phyloP scores from a whole-genome alignment of 2,329 filamentous ascomycete species.

The Cladosporium sp. region DNA sequence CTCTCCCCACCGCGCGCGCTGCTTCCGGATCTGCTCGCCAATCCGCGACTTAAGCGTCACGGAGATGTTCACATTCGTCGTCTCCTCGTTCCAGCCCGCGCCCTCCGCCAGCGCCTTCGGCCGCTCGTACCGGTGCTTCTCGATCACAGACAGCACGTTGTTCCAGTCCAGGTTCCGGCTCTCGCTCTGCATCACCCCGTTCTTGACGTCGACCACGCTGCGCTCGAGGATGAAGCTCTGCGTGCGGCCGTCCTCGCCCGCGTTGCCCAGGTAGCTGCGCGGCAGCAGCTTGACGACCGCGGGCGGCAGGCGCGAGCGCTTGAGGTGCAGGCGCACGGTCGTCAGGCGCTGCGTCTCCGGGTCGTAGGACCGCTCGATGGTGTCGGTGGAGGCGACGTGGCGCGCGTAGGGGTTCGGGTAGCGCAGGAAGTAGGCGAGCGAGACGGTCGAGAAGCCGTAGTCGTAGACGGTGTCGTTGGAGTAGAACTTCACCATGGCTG shows the following conservation, averaged over 20 bases:
- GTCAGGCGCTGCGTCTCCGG: slow-evolving; percentile 66
- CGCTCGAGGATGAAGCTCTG: slow-evolving; percentile 74
- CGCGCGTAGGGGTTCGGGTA: slow-evolving; percentile 81
- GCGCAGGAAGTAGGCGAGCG: slow-evolving; percentile 81
- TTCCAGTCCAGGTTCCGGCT: slow-evolving; percentile 77
- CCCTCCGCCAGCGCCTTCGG: slow-evolving; percentile 27
- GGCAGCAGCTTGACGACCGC: slow-evolving; percentile 72
- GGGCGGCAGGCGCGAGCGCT: slow-evolving; percentile 70
- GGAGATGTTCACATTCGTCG: slow-evolving; percentile 65
- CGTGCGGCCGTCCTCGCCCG: slow-evolving; percentile 50
- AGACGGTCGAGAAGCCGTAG: slow-evolving; percentile 78
- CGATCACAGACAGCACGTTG: slow-evolving; percentile 70
- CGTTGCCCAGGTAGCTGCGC: slow-evolving; percentile 56
- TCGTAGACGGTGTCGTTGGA: slow-evolving; percentile 61
- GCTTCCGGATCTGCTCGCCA: slow-evolving; percentile 60
- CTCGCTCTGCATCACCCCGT: slow-evolving; percentile 79
- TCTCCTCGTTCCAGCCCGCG: slow-evolving; percentile 23
- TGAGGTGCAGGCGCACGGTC: slow-evolving; percentile 73
- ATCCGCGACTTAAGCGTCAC: slow-evolving; percentile 67
- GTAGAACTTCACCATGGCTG: slow-evolving; percentile 48
- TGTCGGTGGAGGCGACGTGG: slow-evolving; percentile 78
- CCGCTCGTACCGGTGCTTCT: slow-evolving; percentile 64
- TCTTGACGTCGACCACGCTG: slow-evolving; percentile 68
- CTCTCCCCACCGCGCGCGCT: slow-evolving; percentile 37
- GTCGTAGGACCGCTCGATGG: slow-evolving; percentile 68